Base-by-base conservation (phyloP, 163 green algal species). In the Scenedesmus sp. region DNA sequence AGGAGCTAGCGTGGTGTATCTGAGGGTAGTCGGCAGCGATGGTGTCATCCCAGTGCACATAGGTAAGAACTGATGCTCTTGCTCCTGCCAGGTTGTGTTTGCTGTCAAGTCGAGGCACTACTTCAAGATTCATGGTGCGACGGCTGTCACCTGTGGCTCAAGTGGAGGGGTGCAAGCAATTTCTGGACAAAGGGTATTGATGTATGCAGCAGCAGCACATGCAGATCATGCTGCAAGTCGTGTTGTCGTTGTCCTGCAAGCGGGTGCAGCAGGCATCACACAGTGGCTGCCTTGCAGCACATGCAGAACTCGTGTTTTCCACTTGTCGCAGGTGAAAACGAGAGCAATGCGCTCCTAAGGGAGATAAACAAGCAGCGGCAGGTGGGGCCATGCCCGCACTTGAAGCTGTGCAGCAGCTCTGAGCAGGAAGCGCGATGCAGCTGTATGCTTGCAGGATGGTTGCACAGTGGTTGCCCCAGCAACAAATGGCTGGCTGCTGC, bases 341-440 rank as follows among this genome's bases (percentile, higher is more conserved):
- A 95, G 70, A 95, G 91, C 86, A 93, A 92, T 65, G 91, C 94
- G 1, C 90, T 96, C 26, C 72, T 94, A 20, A 93, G 93, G 79
- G 94, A 96, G 90, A 95, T 96, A 10, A 93, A 91, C 80, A 96
- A 95, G 83, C 72, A 86, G 68, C 43, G 49, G 30, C 86, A 93
- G 70, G 85, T 90, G 85, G 2, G 83, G 2, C 30, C 26, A n/a
- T 37, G 30, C 65, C 30, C 33, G 73, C 9, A 43, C 70, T n/a
- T 44, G 35, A 15, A 37, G 65, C 20, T 81, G 35, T 46, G 15
- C 37, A 42, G 37, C 40, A 49, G 15, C 4, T 81, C 72, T 18
- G 10, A 49, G 0, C 20, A n/a, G 16, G 2, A 49, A n/a, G 1
- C 16, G 35, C 35, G n/a, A 2, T 46, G 13, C 72, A 81, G 33